Conservation (phyloP, 768 basidiomycete species). For the Mycena leptocephala region DNA sequence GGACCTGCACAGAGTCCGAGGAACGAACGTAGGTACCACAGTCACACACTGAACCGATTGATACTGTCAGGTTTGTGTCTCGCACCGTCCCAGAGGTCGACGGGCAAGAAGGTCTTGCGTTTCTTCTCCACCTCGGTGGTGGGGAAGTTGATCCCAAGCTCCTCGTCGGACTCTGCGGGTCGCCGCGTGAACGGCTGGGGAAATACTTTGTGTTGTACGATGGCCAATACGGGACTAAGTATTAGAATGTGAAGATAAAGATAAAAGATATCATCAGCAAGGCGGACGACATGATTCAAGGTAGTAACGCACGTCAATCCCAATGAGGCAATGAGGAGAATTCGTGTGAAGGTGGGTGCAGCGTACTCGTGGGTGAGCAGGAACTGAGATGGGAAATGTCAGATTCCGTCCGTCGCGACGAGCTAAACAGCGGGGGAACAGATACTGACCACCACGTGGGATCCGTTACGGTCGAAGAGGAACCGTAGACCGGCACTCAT, state of each 20-base stretch:
- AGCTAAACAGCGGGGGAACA: background rate
- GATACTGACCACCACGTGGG: constrained; percentile 67
- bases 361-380: constrained; percentile 63
- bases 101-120: constrained; percentile 43
- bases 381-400: constrained; percentile 17
- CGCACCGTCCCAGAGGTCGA: constrained; percentile 45
- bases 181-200: constrained; percentile 63
- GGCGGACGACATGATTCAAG: background rate
- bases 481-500: constrained; percentile 77
- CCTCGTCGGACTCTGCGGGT: constrained; percentile 37
- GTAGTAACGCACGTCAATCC: constrained; percentile 67
- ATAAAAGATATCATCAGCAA: too few relatives aligned
- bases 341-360: constrained; percentile 65
- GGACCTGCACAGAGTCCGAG: too few relatives aligned
- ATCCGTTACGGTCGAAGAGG: constrained; percentile 74
- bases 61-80: constrained; percentile 30
- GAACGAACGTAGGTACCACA: too few relatives aligned
- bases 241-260: constrained; percentile 5
- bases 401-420: background rate
- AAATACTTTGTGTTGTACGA: constrained; percentile 69
- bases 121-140: constrained; percentile 5
- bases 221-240: constrained; percentile 62
- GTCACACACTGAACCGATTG: constrained; percentile 49
- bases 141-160: constrained; percentile 40
- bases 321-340: constrained; percentile 69